phyloP scores from a whole-genome alignment of 164 flowering plant species.

The Echeveria elegans region DNA sequence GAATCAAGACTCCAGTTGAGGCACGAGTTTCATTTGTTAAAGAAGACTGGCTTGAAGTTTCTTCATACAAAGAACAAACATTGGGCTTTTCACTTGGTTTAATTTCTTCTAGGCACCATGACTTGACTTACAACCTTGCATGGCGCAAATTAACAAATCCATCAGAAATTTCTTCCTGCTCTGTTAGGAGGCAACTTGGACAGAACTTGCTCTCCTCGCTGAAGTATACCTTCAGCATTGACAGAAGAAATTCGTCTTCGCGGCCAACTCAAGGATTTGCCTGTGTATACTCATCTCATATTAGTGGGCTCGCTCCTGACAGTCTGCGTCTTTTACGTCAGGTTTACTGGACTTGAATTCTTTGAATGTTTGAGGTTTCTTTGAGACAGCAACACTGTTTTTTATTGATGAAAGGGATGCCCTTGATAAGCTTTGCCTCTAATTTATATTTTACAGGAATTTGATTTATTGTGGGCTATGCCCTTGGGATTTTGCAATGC shows the following conservation, averaged over 20 bases:
- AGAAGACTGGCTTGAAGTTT: conserved; percentile 84
- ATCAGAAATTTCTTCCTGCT: conserved; percentile 55
- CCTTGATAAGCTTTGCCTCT: not conserved
- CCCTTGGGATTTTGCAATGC: conserved; percentile 72
- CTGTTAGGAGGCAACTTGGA: conserved; percentile 89
- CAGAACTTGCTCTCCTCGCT: conserved; percentile 64
- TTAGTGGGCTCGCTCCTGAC: conserved; percentile 85
- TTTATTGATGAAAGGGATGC: no score
- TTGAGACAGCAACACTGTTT: no score
- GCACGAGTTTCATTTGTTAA: conserved; percentile 63
- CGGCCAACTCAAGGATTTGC: conserved; percentile 86
- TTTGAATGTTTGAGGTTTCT: not conserved
- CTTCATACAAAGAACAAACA: conserved; percentile 72
- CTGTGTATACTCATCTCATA: conserved; percentile 54
- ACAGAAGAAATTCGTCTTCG: conserved; percentile 57
- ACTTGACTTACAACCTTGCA: conserved; percentile 63
- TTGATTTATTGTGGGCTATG: conserved; percentile 78
- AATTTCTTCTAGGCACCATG: conserved; percentile 54
- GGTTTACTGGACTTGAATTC: conserved; percentile 27
- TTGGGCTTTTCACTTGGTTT: conserved; percentile 83
- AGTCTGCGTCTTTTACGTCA: conserved; percentile 68
- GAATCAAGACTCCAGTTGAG: conserved; percentile 42
- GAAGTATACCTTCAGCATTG: conserved; percentile 72
- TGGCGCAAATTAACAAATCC: conserved; percentile 90
- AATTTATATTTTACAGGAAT: conserved; percentile 46